A percentile compares a stretch with the other conserved stretches of the same genome.
These are phyloP conservation scores for Lasiosphaeris hirsuta DNA, from an alignment of 495 filamentous ascomycete genomes.

Conservation along the genomic window DNA sequence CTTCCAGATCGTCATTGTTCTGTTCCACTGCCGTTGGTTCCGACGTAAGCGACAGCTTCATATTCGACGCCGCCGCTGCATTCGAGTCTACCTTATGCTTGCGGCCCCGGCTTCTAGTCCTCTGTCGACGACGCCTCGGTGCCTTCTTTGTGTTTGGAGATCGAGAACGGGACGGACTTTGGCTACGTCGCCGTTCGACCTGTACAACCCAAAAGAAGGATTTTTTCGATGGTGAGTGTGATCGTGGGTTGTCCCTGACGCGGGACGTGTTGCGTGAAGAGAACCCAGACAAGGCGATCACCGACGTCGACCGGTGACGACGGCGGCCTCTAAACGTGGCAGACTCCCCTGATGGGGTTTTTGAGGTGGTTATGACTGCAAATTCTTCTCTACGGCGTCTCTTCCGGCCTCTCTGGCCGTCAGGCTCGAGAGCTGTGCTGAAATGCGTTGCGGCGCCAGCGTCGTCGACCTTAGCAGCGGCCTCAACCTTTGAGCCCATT, in stretches of 20 bases:
- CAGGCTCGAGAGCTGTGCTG: conserved; percentile 29
- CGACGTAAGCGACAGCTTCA: neutral
- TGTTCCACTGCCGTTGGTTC: neutral
- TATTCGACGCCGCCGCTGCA: neutral
- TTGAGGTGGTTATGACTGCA: conserved; percentile 16
- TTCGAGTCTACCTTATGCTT: conserved; percentile 13
- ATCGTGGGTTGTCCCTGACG: conserved; percentile 20
- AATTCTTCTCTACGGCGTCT: conserved; percentile 26
- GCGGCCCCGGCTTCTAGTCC: conserved; percentile 37
- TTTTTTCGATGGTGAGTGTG: conserved; percentile 30
- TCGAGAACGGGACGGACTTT: conserved; percentile 36
- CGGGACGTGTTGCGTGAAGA: conserved; percentile 27
- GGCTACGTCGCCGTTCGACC: conserved; percentile 31
- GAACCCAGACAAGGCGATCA: conserved; percentile 20
- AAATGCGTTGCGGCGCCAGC: no score
- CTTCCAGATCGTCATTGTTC: no score
- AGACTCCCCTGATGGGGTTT: conserved; percentile 35
- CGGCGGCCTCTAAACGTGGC: conserved; percentile 38
- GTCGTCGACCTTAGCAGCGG: no score
- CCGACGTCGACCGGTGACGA: conserved; percentile 36
- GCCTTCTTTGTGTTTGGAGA: conserved; percentile 24
- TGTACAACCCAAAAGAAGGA: conserved; percentile 30
- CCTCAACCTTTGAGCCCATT: no score
- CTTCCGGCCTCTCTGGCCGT: conserved; percentile 34
- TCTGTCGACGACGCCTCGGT: conserved; percentile 32